Evolutionary conservation across 305 asterid species (phyloP).

Genomic region (Fraxinus latifolia): DNA sequence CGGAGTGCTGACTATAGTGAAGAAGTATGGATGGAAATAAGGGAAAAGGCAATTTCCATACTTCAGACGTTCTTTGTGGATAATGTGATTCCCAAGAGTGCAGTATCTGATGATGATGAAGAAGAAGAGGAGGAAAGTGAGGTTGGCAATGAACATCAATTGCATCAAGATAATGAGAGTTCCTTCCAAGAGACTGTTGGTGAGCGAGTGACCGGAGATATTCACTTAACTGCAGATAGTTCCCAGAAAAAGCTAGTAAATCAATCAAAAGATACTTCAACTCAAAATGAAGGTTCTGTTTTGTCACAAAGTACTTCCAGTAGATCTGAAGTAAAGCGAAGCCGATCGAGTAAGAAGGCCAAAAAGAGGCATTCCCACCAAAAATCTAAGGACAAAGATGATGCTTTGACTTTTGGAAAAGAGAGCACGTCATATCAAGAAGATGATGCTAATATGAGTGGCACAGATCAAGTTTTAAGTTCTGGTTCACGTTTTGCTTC

Average conservation of each 20-base stretch:
- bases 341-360: slow-evolving; percentile 93
- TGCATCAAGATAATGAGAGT: slow-evolving; percentile 47
- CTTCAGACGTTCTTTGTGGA: slow-evolving; percentile 78
- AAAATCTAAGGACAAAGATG: slow-evolving; percentile 83
- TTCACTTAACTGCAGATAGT: slow-evolving; percentile 53
- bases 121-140: slow-evolving; percentile 66
- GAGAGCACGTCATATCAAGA: slow-evolving; percentile 79
- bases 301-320: slow-evolving; percentile 51
- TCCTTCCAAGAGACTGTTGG: slow-evolving; percentile 54
- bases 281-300: slow-evolving; percentile 64
- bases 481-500: slow-evolving; percentile 90
- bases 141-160: slow-evolving; percentile 49
- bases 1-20: slow-evolving; percentile 99
- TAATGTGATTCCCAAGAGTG: slow-evolving; percentile 61
- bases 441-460: slow-evolving; percentile 84
- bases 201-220: slow-evolving; percentile 50
- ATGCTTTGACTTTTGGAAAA: slow-evolving; percentile 52
- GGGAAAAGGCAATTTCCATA: slow-evolving; percentile 81
- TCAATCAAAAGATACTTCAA: slow-evolving; percentile 54
- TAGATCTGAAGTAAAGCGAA: slow-evolving; percentile 75
- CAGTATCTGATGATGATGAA: slow-evolving; percentile 83
- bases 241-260: slow-evolving; percentile 57
- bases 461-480: slow-evolving; percentile 85
- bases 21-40: slow-evolving; percentile 99
- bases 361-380: slow-evolving; percentile 90